Conservation (phyloP, 2,329 filamentous ascomycete species). For the Cladosporium sp. region DNA sequence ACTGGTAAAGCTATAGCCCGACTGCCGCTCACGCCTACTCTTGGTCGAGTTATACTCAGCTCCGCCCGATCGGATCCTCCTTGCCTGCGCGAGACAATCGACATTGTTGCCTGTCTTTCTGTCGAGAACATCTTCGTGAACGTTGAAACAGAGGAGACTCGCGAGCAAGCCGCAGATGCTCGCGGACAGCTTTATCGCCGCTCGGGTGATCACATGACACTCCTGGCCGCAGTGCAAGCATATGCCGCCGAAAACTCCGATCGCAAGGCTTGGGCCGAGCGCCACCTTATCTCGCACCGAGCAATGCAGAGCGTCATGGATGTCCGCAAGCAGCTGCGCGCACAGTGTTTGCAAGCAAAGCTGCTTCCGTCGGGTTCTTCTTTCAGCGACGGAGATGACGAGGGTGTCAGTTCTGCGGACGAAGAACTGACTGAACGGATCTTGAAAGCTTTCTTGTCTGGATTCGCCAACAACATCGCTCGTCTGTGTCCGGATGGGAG, state of each 20-base stretch:
- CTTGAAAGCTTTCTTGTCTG: slow-evolving; percentile 52
- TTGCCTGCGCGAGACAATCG: slow-evolving; percentile 76
- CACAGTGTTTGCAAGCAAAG: slow-evolving; percentile 48
- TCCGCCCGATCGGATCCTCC: slow-evolving; percentile 63
- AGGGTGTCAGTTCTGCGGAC: slow-evolving; percentile 37
- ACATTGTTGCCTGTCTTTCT: slow-evolving; percentile 66
- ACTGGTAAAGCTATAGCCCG: slow-evolving; percentile 71
- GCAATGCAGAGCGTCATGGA: slow-evolving; percentile 63
- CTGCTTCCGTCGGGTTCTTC: slow-evolving; percentile 19
- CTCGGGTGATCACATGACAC: slow-evolving; percentile 59
- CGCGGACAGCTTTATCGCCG: slow-evolving; percentile 51
- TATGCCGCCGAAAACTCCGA: slow-evolving; percentile 54
- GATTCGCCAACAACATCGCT: slow-evolving; percentile 56
- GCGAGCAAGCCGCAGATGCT: slow-evolving; percentile 51
- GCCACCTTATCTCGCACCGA: slow-evolving; percentile 54
- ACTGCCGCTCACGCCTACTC: slow-evolving; percentile 73
- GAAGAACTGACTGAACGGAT: slow-evolving; percentile 46
- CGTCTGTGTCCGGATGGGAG: slow-evolving; percentile 54
- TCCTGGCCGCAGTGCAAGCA: slow-evolving; percentile 53
- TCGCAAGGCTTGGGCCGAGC: slow-evolving; percentile 54
- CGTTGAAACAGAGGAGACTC: slow-evolving; percentile 53
- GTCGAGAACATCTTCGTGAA: slow-evolving; percentile 60
- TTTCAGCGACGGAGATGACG: slow-evolving; percentile 3
- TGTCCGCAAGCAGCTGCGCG: slow-evolving; percentile 55
- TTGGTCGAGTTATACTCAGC: slow-evolving; percentile 76